Conservation (phyloP, 495 filamentous ascomycete genomes). For the Trichoderma orchidacearum region DNA sequence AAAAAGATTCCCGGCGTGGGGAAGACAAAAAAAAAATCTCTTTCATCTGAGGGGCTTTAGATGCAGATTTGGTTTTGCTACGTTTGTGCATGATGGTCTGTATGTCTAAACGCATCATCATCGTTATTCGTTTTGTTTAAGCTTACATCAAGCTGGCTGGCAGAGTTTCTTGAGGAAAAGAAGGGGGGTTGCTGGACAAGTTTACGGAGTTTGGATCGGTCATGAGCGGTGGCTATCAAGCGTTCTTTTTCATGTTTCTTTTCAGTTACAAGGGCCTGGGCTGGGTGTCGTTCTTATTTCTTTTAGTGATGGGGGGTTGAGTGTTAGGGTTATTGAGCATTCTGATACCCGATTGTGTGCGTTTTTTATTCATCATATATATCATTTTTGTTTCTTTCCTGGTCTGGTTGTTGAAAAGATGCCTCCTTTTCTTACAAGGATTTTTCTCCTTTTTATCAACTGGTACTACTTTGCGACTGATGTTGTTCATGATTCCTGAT, state of each 20-base stretch:
- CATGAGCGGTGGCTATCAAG: neutral
- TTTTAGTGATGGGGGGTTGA: neutral
- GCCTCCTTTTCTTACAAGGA: too few species aligned
- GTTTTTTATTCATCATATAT: neutral
- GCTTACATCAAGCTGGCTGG: too few species aligned
- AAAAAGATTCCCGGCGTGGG: too few species aligned
- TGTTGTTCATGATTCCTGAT: too few species aligned
- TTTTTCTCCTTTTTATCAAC: too few species aligned
- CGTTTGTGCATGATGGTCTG: neutral
- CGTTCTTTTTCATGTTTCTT: neutral
- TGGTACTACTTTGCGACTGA: too few species aligned
- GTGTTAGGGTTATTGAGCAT: conserved; percentile 1
- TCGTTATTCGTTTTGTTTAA: neutral
- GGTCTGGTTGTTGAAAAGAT: too few species aligned
- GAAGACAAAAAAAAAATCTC: neutral
- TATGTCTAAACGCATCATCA: neutral
- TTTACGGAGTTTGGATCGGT: neutral
- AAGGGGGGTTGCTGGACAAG: neutral
- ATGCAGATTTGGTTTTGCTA: neutral
- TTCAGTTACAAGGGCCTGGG: neutral
- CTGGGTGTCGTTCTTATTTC: neutral
- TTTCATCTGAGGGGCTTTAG: neutral
- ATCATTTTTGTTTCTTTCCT: neutral
- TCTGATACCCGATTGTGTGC: conserved; percentile 3
- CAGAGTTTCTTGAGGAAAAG: neutral